phyloP scores from a whole-genome alignment of 345 rosid species.

The Acer campestre region DNA sequence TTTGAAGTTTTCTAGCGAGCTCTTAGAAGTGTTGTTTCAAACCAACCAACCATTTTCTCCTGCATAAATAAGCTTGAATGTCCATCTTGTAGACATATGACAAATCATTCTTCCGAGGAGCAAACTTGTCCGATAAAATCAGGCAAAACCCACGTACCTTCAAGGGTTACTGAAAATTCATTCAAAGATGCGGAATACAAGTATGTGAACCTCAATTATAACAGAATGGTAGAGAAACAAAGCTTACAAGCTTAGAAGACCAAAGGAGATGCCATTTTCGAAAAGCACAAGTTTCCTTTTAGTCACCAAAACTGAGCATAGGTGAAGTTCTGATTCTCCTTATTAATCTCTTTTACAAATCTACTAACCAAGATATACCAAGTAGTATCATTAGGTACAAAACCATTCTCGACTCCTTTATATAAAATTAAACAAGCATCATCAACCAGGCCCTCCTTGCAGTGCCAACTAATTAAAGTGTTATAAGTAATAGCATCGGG shows the following conservation, averaged over 20 bases:
- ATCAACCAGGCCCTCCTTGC: constrained; percentile 55
- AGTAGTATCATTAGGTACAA: constrained; percentile 64
- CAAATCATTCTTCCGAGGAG: background rate
- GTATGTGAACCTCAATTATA: background rate
- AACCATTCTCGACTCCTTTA: constrained; percentile 53
- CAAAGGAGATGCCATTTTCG: background rate
- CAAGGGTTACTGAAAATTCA: background rate
- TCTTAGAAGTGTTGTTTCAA: background rate
- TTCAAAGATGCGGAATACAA: background rate
- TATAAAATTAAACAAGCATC: constrained; percentile 63
- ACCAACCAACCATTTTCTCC: background rate
- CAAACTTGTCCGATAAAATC: background rate
- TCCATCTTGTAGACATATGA: background rate
- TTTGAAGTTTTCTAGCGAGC: background rate
- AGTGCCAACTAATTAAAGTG: constrained; percentile 75
- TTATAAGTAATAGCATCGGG: constrained; percentile 83
- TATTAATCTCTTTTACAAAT: constrained; percentile 23
- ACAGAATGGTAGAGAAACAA: background rate
- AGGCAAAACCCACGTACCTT: background rate
- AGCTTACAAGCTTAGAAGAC: constrained; percentile 7
- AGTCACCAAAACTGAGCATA: constrained; percentile 4
- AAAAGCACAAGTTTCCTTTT: background rate
- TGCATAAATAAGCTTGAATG: background rate
- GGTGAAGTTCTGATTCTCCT: constrained; percentile 7
- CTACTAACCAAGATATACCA: constrained; percentile 66